These are phyloP conservation scores for Mortierella sp. DNA, from an alignment of 371 early-diverging fungal genomes.

Conservation along the genomic window DNA sequence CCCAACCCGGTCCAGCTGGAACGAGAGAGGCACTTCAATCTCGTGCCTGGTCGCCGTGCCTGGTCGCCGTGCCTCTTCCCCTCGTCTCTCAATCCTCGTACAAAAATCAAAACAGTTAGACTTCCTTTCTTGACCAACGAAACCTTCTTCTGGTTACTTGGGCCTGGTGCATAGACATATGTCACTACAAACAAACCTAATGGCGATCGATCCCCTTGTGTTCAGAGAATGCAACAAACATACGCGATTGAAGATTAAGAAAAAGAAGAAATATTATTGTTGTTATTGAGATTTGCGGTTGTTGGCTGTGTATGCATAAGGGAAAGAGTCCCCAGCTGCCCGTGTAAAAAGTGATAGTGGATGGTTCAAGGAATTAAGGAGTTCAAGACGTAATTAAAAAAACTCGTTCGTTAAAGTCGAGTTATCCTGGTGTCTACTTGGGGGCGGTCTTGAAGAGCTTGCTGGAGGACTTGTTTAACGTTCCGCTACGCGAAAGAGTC, in stretches of 20 bases:
- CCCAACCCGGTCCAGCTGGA: too few species aligned
- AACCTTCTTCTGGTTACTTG: not conserved
- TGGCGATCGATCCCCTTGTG: not conserved
- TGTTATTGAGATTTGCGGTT: not conserved
- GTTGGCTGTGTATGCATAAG: not conserved
- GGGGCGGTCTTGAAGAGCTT: constrained; percentile 46
- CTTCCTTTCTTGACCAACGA: not conserved
- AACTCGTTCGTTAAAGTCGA: too few species aligned
- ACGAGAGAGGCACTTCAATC: too few species aligned
- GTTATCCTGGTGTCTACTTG: constrained; percentile 15
- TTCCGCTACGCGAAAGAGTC: constrained; percentile 29
- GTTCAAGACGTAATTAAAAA: not conserved
- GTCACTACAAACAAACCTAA: not conserved
- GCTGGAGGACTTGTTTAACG: constrained; percentile 39
- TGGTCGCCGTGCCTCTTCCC: too few species aligned
- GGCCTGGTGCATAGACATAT: not conserved
- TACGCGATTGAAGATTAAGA: not conserved
- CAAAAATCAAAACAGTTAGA: too few species aligned
- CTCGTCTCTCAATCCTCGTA: too few species aligned
- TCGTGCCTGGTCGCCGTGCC: too few species aligned
- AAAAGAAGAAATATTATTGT: not conserved
- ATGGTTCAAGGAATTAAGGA: not conserved
- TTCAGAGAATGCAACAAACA: not conserved
- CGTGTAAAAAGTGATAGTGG: too few species aligned
- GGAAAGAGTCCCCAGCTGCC: not conserved